phyloP scores from a whole-genome alignment of 2,329 filamentous ascomycete genomes.

The Colletotrichum sp. region DNA sequence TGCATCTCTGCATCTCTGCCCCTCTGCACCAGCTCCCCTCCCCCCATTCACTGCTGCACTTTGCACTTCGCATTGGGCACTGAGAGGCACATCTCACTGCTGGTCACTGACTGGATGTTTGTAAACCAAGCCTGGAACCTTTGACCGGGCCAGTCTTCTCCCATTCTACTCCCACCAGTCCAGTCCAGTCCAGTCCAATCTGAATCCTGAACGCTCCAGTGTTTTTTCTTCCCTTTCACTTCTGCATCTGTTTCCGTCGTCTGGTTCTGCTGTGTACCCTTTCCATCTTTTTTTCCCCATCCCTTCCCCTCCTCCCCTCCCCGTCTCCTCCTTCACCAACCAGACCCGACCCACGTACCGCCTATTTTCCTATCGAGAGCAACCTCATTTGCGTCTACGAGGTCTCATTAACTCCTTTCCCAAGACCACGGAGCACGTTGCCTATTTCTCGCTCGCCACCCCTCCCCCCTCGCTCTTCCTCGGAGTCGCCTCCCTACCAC shows the following conservation, averaged over 20 bases:
- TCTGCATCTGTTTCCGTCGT: constrained; percentile 1
- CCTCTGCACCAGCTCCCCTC: neutral
- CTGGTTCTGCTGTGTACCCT: neutral
- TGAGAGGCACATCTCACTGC: neutral
- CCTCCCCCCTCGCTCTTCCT: constrained; percentile 7
- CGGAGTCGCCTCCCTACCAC: constrained; percentile 19
- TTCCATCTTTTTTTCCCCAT: neutral
- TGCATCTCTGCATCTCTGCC: neutral
- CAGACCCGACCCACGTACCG: constrained; percentile 11
- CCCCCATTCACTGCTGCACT: neutral
- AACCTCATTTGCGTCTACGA: constrained; percentile 11
- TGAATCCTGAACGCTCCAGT: neutral
- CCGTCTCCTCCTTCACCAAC: neutral
- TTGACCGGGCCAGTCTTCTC: neutral
- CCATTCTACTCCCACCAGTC: neutral
- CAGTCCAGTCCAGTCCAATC: neutral
- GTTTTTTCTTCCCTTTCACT: neutral
- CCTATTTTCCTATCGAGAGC: constrained; percentile 3
- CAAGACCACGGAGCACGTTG: constrained; percentile 17
- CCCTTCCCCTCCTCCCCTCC: neutral
- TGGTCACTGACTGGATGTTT: neutral
- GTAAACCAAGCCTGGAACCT: neutral
- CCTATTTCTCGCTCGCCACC: constrained; percentile 10
- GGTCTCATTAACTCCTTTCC: constrained; percentile 7
- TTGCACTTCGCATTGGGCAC: neutral